Percentiles rank a stretch among this genome's conserved stretches.
These are phyloP conservation scores for Talaromyces wortmannii DNA, from an alignment of 495 filamentous ascomycete genomes.

Conservation along the genomic window DNA sequence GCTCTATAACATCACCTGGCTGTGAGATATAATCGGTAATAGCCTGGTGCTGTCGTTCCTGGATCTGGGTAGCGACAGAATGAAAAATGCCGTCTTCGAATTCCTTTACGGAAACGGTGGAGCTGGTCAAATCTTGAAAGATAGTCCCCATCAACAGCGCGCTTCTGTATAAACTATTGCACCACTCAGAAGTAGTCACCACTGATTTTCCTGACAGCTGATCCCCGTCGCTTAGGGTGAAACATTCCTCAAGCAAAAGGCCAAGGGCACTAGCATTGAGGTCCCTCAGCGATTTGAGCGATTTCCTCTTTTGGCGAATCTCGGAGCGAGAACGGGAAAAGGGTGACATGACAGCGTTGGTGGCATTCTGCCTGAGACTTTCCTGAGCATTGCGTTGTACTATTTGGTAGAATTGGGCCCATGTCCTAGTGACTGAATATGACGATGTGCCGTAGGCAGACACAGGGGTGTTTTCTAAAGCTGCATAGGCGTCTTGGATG, in stretches of 20 bases:
- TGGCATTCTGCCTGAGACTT: constrained; percentile 51
- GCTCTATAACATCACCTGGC: constrained; percentile 54
- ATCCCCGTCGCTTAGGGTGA: not conserved
- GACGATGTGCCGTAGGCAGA: not conserved
- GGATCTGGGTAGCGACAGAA: constrained; percentile 36
- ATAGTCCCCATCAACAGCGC: constrained; percentile 78
- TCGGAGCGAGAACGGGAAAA: constrained; percentile 64
- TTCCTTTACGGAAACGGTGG: constrained; percentile 51
- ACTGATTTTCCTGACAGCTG: not conserved
- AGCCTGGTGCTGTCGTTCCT: constrained; percentile 10
- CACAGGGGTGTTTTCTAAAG: not conserved
- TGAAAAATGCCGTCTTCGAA: constrained; percentile 70
- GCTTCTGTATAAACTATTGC: constrained; percentile 59
- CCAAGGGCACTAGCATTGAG: constrained; percentile 83
- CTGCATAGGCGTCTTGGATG: constrained; percentile 4
- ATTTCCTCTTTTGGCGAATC: constrained; percentile 59
- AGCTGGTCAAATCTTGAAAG: constrained; percentile 48
- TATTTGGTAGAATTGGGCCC: constrained; percentile 75
- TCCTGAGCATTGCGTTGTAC: constrained; percentile 63
- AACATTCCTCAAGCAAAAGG: constrained; percentile 50
- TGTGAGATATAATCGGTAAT: constrained; percentile 14
- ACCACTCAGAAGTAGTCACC: constrained; percentile 46
- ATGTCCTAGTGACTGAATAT: constrained; percentile 40
- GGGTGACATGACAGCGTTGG: constrained; percentile 55
- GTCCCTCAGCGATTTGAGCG: constrained; percentile 59